Conservation (phyloP, 73 alveolate genomes). For the Symbiodinium natans region DNA sequence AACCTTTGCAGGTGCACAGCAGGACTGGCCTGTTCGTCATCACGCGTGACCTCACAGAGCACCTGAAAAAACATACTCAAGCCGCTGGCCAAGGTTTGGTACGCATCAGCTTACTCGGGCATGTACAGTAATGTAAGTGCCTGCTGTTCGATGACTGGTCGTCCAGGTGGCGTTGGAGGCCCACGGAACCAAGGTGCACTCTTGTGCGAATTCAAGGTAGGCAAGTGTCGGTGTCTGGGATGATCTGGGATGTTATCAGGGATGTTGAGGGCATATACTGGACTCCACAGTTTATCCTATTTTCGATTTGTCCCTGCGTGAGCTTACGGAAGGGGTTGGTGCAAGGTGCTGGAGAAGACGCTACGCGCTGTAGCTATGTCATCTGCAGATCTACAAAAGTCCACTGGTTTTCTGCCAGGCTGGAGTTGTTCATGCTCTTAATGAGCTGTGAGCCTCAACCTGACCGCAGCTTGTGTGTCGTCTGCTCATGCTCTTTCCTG, state of each 20-base stretch:
- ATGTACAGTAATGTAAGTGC: too few relatives aligned
- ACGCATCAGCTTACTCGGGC: too few relatives aligned
- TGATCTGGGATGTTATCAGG: background rate
- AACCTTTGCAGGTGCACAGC: constrained; percentile 23
- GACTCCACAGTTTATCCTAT: too few relatives aligned
- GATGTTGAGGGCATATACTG: background rate
- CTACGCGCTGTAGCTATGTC: background rate
- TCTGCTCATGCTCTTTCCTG: background rate
- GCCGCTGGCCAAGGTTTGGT: background rate
- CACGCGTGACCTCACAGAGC: constrained; percentile 25
- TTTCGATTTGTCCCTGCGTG: too few relatives aligned
- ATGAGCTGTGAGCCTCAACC: background rate
- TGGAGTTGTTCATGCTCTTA: background rate
- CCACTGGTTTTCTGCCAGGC: constrained; percentile 84
- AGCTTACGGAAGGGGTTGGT: too few relatives aligned
- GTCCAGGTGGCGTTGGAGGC: constrained; percentile 12
- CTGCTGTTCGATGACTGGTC: too few relatives aligned
- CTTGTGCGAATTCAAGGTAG: background rate
- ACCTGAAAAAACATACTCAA: constrained; percentile 30
- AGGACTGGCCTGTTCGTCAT: constrained; percentile 38
- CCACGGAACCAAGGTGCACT: background rate
- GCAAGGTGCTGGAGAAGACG: constrained; percentile 3
- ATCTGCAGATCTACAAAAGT: constrained; percentile 59
- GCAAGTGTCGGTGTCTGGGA: background rate
- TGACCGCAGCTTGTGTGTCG: background rate